Percentiles rank a stretch among this genome's conserved stretches.
These are phyloP conservation scores for Sequoiadendron giganteum DNA, from an alignment of 75 land plant genomes.

Conservation along the genomic window DNA sequence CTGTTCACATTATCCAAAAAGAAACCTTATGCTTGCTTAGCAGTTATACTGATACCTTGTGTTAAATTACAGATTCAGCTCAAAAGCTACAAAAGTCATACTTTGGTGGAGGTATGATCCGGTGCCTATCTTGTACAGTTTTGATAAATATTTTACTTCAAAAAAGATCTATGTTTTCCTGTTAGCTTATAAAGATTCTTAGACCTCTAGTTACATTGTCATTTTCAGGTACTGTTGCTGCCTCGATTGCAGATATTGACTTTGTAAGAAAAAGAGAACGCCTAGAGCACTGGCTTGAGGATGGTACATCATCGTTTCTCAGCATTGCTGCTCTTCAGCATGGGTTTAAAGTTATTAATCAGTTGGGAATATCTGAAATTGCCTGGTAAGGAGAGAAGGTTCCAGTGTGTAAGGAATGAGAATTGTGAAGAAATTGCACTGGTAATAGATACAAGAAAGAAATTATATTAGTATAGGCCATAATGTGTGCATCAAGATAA, in stretches of 20 bases:
- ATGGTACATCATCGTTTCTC: constrained; percentile 84
- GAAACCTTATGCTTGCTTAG: neutral
- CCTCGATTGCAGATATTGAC: constrained; percentile 89
- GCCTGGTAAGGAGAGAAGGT: constrained; percentile 40
- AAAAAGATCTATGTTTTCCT: neutral
- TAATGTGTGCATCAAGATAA: too few species aligned
- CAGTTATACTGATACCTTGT: neutral
- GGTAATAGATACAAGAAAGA: too few species aligned
- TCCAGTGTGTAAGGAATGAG: neutral
- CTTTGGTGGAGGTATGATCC: constrained; percentile 86
- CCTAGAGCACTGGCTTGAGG: constrained; percentile 78
- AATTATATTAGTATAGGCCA: too few species aligned
- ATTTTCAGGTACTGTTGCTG: constrained; percentile 81
- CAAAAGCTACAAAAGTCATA: constrained; percentile 66
- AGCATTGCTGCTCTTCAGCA: constrained; percentile 71
- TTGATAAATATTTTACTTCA: neutral
- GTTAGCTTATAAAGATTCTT: neutral
- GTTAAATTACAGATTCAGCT: constrained; percentile 64
- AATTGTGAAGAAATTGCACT: too few species aligned
- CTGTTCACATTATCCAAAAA: neutral
- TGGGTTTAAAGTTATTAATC: constrained; percentile 78
- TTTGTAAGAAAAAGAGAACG: constrained; percentile 62
- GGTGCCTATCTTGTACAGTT: neutral
- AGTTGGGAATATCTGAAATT: constrained; percentile 52
- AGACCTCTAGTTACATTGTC: neutral